A percentile compares a stretch with the other conserved stretches of the same genome.
Evolutionary conservation across 2,329 filamentous ascomycete species (phyloP).

Genomic region (Dothistroma septosporum): DNA sequence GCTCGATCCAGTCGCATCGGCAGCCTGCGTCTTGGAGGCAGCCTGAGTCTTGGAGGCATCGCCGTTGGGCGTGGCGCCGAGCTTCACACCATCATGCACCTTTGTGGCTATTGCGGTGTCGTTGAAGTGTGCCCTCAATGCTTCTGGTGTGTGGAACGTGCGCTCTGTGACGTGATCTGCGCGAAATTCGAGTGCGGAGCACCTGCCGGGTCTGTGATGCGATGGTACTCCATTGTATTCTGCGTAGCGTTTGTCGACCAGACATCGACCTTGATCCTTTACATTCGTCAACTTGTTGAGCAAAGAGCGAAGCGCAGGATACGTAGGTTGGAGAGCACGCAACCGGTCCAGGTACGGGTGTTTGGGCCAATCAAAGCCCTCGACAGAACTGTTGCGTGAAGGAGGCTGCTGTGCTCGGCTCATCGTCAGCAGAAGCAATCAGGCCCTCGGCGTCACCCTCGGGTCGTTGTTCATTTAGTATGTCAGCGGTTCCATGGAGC

Average conservation of each 20-base stretch:
- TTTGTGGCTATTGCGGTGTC: not conserved
- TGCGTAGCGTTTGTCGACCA: constrained; percentile 3
- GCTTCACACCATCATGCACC: not conserved
- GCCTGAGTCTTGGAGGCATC: not conserved
- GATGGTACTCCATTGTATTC: not conserved
- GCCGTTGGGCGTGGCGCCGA: not conserved
- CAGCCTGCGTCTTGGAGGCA: not conserved
- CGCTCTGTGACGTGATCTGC: not conserved
- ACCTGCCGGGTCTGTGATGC: constrained; percentile 9
- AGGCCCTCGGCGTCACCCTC: not conserved
- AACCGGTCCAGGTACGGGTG: constrained; percentile 6
- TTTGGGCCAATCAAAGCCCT: not conserved
- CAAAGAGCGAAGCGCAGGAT: constrained; percentile 8
- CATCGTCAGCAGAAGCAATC: not conserved
- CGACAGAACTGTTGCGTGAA: not conserved
- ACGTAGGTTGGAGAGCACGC: not conserved
- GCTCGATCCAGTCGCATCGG: not conserved
- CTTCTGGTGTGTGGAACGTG: constrained; percentile 1
- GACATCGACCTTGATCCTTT: constrained; percentile 10
- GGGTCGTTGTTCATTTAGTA: not conserved
- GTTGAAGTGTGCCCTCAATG: not conserved
- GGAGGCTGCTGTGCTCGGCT: not conserved
- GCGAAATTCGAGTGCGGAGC: constrained; percentile 10
- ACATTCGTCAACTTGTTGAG: constrained; percentile 11
- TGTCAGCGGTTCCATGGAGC: not conserved